Conservation (phyloP, 495 filamentous ascomycete genomes). For the Aspergillus asperescens region DNA sequence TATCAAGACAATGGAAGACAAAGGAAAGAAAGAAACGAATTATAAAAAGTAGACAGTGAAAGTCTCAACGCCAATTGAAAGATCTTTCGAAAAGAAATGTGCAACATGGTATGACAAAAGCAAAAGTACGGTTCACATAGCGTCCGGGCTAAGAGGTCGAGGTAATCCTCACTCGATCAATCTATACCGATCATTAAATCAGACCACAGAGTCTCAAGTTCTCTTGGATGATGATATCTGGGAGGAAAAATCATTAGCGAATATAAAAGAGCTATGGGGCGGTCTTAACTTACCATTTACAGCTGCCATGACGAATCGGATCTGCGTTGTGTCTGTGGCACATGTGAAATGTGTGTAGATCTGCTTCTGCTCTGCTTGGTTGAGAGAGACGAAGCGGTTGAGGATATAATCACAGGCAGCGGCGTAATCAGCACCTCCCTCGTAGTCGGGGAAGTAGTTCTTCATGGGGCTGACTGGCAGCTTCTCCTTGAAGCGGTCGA, state of each 20-base stretch:
- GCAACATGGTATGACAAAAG: slow-evolving; percentile 25
- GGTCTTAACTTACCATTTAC: slow-evolving; percentile 76
- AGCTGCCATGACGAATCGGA: slow-evolving; percentile 99
- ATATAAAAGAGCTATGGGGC: neutral
- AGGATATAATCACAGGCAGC: slow-evolving; percentile 96
- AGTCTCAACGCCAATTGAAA: slow-evolving; percentile 40
- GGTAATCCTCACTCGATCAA: slow-evolving; percentile 29
- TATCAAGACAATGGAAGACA: slow-evolving; percentile 32
- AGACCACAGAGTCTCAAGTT: slow-evolving; percentile 97
- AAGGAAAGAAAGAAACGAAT: slow-evolving; percentile 18
- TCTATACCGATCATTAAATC: slow-evolving; percentile 60
- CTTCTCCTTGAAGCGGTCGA: slow-evolving; percentile 99
- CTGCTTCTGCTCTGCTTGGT: slow-evolving; percentile 98
- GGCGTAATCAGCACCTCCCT: slow-evolving; percentile 86
- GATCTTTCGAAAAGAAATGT: slow-evolving; percentile 30
- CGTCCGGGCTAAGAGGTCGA: slow-evolving; percentile 38
- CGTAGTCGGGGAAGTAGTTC: slow-evolving; percentile 99
- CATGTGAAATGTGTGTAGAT: slow-evolving; percentile 99
- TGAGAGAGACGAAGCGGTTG: slow-evolving; percentile 92
- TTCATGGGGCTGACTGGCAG: slow-evolving; percentile 98
- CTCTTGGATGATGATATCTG: slow-evolving; percentile 99
- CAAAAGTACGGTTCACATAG: slow-evolving; percentile 27
- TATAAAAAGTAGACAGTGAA: slow-evolving; percentile 29
- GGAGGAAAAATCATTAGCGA: slow-evolving; percentile 4
- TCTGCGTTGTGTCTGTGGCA: slow-evolving; percentile 95